These are phyloP conservation scores for Erysimum cheiri DNA, from an alignment of 441 rosid species.

Conservation along the genomic window DNA sequence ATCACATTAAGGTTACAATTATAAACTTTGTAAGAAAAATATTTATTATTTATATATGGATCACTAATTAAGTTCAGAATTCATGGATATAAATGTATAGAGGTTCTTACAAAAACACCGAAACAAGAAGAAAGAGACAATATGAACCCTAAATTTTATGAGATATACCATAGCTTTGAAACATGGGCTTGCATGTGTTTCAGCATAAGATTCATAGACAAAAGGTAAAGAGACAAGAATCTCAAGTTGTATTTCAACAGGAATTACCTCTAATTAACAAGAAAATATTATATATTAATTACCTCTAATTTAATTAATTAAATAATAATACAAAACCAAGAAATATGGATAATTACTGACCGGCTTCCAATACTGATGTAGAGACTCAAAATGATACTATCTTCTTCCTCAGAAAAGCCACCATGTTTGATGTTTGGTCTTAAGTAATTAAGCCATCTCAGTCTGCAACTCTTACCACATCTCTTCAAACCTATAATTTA, in stretches of 20 bases:
- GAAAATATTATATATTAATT: constrained; percentile 41
- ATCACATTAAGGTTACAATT: constrained; percentile 25
- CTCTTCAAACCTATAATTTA: constrained; percentile 74
- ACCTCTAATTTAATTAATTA: constrained; percentile 40
- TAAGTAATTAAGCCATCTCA: constrained; percentile 95
- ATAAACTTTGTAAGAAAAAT: neutral
- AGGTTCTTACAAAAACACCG: constrained; percentile 37
- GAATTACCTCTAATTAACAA: constrained; percentile 17
- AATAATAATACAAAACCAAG: constrained; percentile 13
- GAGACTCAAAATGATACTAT: constrained; percentile 93
- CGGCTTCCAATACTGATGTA: constrained; percentile 98
- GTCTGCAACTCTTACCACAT: constrained; percentile 97
- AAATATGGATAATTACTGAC: constrained; percentile 41
- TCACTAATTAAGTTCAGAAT: constrained; percentile 4
- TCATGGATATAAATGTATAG: constrained; percentile 10
- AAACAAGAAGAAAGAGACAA: constrained; percentile 48
- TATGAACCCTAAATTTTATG: constrained; percentile 41
- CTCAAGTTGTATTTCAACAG: constrained; percentile 10
- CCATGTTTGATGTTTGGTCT: constrained; percentile 97
- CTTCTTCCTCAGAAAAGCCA: constrained; percentile 98
- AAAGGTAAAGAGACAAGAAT: constrained; percentile 38
- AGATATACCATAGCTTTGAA: constrained; percentile 26
- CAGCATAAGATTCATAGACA: constrained; percentile 44
- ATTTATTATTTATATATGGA: neutral
- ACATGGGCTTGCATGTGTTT: constrained; percentile 45